Evolutionary conservation across 106 monocot species (phyloP).

Genomic region (Vanilla planifolia): DNA sequence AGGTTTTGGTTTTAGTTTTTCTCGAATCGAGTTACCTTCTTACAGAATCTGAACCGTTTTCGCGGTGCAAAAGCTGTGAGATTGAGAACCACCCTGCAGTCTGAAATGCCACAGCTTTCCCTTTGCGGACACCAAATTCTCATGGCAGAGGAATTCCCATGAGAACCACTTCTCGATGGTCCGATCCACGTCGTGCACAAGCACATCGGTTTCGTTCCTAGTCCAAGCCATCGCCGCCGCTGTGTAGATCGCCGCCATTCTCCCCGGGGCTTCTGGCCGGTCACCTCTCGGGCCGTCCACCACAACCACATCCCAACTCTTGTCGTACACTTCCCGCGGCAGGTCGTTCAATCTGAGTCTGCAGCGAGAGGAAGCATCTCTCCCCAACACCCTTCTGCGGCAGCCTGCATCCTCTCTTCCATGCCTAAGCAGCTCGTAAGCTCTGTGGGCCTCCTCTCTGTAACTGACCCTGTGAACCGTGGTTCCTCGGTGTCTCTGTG

Average conservation of each 20-base stretch:
- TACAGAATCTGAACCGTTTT: background rate
- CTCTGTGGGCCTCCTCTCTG: slow-evolving; percentile 15
- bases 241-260: slow-evolving; percentile 34
- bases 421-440: slow-evolving; percentile 35
- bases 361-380: slow-evolving; percentile 8
- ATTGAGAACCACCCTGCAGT: background rate
- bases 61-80: background rate
- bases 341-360: slow-evolving; percentile 14
- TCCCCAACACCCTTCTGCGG: background rate
- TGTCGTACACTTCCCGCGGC: slow-evolving; percentile 20
- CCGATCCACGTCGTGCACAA: slow-evolving; percentile 38
- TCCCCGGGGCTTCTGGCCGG: slow-evolving; percentile 22
- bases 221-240: slow-evolving; percentile 26
- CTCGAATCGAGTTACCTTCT: background rate
- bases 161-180: slow-evolving; percentile 36
- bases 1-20: too few species aligned
- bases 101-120: slow-evolving; percentile 37
- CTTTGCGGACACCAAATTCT: slow-evolving; percentile 19
- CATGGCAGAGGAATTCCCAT: slow-evolving; percentile 36
- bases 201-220: slow-evolving; percentile 17
- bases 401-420: slow-evolving; percentile 28
- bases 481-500: background rate
- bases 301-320: slow-evolving; percentile 36
- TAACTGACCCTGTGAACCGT: slow-evolving; percentile 22
- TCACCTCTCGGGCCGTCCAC: slow-evolving; percentile 36